Conservation (phyloP, 352 stramenopile genomes). For the Pythium rhizo-oryzae region DNA sequence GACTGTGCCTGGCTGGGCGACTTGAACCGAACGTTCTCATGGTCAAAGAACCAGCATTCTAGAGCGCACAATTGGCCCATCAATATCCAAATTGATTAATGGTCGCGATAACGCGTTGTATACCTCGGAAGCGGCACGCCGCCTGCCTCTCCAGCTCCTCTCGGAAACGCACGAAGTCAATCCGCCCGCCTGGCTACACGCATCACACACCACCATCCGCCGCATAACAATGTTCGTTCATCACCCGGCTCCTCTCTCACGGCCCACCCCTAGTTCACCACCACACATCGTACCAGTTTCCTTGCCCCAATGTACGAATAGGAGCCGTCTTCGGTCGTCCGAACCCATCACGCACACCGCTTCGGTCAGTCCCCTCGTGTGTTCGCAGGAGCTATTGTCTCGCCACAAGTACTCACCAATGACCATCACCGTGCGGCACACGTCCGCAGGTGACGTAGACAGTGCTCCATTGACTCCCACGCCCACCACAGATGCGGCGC, state of each 20-base stretch:
- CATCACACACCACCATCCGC: background rate
- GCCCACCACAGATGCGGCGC: background rate
- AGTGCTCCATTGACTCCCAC: background rate
- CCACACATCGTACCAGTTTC: constrained; percentile 8
- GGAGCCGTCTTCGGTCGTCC: constrained; percentile 19
- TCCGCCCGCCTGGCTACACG: constrained; percentile 44
- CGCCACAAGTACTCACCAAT: constrained; percentile 46
- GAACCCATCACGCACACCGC: background rate
- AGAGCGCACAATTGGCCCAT: background rate
- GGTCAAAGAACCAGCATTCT: constrained; percentile 91
- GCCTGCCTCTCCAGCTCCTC: constrained; percentile 52
- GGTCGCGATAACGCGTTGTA: background rate
- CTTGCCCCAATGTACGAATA: constrained; percentile 22
- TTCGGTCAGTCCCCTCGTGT: background rate
- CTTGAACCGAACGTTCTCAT: constrained; percentile 56
- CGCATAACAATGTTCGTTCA: background rate
- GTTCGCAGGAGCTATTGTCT: background rate
- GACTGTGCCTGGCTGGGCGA: constrained; percentile 39
- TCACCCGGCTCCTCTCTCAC: background rate
- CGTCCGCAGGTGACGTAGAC: constrained; percentile 15
- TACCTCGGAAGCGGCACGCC: constrained; percentile 55
- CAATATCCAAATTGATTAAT: background rate
- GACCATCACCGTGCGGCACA: constrained; percentile 56
- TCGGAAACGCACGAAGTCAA: constrained; percentile 78
- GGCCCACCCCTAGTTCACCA: background rate